Evolutionary conservation across 257 asterid species (phyloP).

Genomic region (Solanum paucissectum): DNA sequence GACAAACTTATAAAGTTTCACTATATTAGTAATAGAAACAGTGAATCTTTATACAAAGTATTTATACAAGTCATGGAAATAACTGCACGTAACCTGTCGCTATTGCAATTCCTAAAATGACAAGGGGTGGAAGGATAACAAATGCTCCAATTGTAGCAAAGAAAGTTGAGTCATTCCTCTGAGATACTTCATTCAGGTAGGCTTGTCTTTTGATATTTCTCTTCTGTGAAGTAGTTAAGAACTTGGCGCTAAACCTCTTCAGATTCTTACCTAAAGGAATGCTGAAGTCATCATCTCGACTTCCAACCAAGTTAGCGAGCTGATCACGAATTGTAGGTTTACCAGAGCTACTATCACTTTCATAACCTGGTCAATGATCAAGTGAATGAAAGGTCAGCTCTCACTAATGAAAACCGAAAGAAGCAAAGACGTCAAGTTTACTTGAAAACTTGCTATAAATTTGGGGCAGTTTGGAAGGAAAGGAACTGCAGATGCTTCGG

Average conservation of each 20-base stretch:
- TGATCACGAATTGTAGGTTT: constrained; percentile 58
- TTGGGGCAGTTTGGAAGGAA: background rate
- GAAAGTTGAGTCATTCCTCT: constrained; percentile 74
- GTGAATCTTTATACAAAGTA: background rate
- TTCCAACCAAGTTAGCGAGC: constrained; percentile 61
- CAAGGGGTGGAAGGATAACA: constrained; percentile 62
- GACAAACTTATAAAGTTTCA: background rate
- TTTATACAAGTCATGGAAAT: constrained; percentile 43
- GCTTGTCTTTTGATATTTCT: constrained; percentile 80
- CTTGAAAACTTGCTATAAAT: background rate
- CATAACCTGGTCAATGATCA: constrained; percentile 39
- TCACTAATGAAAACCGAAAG: background rate
- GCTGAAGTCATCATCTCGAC: constrained; percentile 55
- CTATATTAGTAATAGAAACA: background rate
- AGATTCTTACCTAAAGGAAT: constrained; percentile 80
- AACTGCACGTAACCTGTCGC: constrained; percentile 93
- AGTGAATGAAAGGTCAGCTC: background rate
- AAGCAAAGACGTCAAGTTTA: background rate
- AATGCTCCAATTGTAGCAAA: constrained; percentile 89
- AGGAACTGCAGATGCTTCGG: background rate
- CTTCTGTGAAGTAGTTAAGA: constrained; percentile 77
- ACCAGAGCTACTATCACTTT: constrained; percentile 37
- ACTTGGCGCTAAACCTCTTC: constrained; percentile 61
- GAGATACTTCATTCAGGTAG: constrained; percentile 71
- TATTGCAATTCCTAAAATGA: constrained; percentile 77